Base-by-base conservation (phyloP, 768 basidiomycete species). In the Lactarius hengduanensis region DNA sequence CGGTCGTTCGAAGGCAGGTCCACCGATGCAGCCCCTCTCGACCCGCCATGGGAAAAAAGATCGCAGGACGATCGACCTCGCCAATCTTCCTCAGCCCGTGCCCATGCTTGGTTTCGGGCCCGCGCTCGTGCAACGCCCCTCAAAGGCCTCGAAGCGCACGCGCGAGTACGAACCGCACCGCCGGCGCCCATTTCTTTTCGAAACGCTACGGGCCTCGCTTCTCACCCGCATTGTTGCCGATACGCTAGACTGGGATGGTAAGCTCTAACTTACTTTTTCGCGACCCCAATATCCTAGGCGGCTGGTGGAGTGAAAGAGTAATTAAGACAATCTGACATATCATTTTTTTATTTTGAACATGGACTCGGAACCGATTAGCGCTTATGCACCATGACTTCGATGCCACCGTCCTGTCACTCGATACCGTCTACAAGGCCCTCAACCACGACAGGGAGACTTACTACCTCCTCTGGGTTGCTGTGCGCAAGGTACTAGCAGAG, bases 181-280 rank as follows among this genome's bases (percentile, higher is more conserved):
- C 57, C 28, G 28, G 45, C 62, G 66, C 55, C 62, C 62, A n/a
- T 63, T 36, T 57, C 63, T 70, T 40, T 64, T 68, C 59, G 53
- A 60, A 50, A 50, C 28, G 59, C 41, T 70, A 41, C 66, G 50
- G 28, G n/a, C 50, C 4, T 20, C 28, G 11, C n/a, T 62, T 38
- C 60, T 57, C 28, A 60, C 57, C 13, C 40, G n/a, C 53, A 40
- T 68, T 28, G 13, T 70, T 15, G 56, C 60, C 63, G 69, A 70
- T 53, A 70, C 69, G 59, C 69, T 70, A 62, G 67, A 70, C 69
- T 70, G 67, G 63, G 66, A 68, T 54, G 63, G 69, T 70, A 50
- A 59, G 69, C 62, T 2, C 45, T 10, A 30, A 20, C 41, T 56
- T 60, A 45, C 34, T 32, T 58, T 58, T 22, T 38, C 65, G 10